phyloP scores from a whole-genome alignment of 1,284 basidiomycete genomes.

The Trichosporon asahii region DNA sequence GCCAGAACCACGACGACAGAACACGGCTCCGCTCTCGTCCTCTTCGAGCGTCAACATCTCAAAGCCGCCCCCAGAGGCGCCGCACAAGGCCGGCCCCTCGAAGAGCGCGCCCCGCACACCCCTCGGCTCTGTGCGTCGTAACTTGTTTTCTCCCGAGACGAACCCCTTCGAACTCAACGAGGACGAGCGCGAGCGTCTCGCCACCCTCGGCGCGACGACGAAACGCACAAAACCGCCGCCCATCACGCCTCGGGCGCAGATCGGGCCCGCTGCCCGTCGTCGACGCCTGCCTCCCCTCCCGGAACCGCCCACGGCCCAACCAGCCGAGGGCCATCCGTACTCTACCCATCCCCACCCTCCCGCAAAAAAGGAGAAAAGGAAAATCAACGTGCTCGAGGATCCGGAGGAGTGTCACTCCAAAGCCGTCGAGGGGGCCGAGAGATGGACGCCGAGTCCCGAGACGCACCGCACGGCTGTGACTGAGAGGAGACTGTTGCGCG shows the following conservation, averaged over 20 bases:
- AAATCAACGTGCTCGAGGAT: constrained; percentile 6
- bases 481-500: neutral
- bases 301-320: neutral
- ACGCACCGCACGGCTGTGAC: neutral
- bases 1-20: neutral
- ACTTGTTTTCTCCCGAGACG: too few species aligned
- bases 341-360: neutral
- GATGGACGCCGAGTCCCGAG: neutral
- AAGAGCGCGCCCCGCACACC: neutral
- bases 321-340: neutral
- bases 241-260: neutral
- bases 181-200: too few species aligned
- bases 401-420: neutral
- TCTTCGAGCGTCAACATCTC: neutral
- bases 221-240: neutral
- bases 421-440: neutral
- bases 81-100: neutral
- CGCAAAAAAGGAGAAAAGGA: neutral
- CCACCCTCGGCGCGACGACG: too few species aligned
- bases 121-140: too few species aligned
- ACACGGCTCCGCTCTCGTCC: neutral
- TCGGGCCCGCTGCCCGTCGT: neutral
- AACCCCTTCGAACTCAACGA: neutral
- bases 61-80: neutral
- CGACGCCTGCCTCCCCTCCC: neutral